These are phyloP conservation scores for Malus hybrid DNA, from an alignment of 331 rosid species.

Conservation along the genomic window DNA sequence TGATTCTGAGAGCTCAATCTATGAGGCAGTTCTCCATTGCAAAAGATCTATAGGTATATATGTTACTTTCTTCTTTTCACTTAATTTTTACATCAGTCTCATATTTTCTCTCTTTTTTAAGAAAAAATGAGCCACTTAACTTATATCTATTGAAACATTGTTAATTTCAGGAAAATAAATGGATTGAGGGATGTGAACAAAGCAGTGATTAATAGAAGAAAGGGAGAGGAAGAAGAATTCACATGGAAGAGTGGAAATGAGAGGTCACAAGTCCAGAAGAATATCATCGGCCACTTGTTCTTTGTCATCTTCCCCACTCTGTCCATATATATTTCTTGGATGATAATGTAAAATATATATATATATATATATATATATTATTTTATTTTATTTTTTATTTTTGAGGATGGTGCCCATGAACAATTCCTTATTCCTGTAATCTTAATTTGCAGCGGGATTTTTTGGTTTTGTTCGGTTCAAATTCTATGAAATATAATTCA, in stretches of 20 bases:
- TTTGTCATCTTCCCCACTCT: conserved; percentile 20
- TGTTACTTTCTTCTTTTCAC: background rate
- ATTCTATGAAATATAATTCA: background rate
- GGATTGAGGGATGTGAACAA: conserved; percentile 17
- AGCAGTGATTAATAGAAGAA: background rate
- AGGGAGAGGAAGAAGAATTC: conserved; percentile 21
- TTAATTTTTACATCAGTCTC: background rate
- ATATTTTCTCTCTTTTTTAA: background rate
- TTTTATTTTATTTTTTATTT: background rate
- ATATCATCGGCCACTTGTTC: conserved; percentile 43
- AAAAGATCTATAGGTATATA: conserved; percentile 78
- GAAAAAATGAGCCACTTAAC: background rate
- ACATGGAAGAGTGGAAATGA: conserved; percentile 31
- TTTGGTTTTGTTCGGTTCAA: conserved; percentile 2
- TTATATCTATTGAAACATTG: background rate
- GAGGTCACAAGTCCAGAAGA: conserved; percentile 26
- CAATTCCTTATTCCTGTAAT: conserved; percentile 5
- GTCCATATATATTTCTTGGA: conserved; percentile 18
- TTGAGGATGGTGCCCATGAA: background rate
- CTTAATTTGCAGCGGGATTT: background rate
- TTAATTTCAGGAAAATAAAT: conserved; percentile 39
- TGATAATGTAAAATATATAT: conserved; percentile 11
- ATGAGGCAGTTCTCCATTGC: conserved; percentile 98
- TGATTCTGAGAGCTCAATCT: conserved; percentile 89
- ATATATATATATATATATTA: background rate